phyloP scores from a whole-genome alignment of 768 basidiomycete genomes.

The Boletus rex-veris region DNA sequence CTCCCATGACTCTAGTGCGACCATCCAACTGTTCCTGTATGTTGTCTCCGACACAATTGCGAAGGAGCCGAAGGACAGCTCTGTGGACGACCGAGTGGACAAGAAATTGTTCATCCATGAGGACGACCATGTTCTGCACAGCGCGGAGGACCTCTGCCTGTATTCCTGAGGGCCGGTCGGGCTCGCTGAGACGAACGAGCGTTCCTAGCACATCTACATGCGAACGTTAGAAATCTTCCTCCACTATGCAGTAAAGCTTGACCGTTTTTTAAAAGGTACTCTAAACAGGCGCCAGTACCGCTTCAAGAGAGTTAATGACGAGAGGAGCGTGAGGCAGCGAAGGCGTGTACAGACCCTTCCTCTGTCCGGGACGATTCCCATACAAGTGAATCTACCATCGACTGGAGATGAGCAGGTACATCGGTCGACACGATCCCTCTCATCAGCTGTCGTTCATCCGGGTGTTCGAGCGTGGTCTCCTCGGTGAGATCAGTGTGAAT shows the following conservation, averaged over 20 bases:
- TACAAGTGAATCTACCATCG: slow-evolving; percentile 83
- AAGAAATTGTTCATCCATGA: slow-evolving; percentile 90
- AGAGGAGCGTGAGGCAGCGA: not conserved
- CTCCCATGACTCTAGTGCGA: slow-evolving; percentile 71
- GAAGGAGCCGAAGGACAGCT: slow-evolving; percentile 78
- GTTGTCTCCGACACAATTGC: slow-evolving; percentile 90
- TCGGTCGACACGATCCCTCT: slow-evolving; percentile 79
- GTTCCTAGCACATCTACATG: slow-evolving; percentile 71
- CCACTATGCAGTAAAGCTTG: slow-evolving; percentile 10
- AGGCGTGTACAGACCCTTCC: slow-evolving; percentile 64
- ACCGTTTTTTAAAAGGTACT: slow-evolving; percentile 91
- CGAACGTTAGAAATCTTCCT: not conserved
- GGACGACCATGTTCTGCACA: slow-evolving; percentile 87
- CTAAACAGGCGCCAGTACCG: slow-evolving; percentile 83
- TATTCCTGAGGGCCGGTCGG: slow-evolving; percentile 84
- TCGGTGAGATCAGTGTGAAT: slow-evolving; percentile 10
- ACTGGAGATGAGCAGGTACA: slow-evolving; percentile 71
- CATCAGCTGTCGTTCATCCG: slow-evolving; percentile 84
- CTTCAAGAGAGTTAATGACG: slow-evolving; percentile 38
- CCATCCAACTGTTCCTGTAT: slow-evolving; percentile 85
- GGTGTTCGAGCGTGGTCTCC: slow-evolving; percentile 79
- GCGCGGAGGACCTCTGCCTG: slow-evolving; percentile 85
- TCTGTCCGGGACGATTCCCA: slow-evolving; percentile 83
- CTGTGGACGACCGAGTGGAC: slow-evolving; percentile 89
- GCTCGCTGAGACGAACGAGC: slow-evolving; percentile 81